Evolutionary conservation across 768 basidiomycete species (phyloP).

Genomic region (Paxillus rubicundulus): DNA sequence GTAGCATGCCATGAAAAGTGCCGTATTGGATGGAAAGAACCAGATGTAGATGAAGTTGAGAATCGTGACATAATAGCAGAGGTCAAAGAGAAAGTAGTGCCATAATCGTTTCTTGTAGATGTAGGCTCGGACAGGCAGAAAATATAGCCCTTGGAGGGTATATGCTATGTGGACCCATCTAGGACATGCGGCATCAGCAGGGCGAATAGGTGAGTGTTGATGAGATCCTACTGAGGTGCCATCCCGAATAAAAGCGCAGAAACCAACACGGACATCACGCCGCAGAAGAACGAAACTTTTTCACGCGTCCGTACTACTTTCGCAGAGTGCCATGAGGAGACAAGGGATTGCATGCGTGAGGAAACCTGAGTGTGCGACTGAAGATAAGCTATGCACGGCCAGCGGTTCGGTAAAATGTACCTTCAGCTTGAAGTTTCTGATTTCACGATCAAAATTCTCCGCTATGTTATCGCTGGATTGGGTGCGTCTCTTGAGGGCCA

Average conservation of each 20-base stretch:
- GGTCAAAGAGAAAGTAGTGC: conserved; percentile 92
- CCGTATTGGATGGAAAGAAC: conserved; percentile 73
- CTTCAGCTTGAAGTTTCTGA: conserved; percentile 84
- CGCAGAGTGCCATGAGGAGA: conserved; percentile 88
- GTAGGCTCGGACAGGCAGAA: conserved; percentile 81
- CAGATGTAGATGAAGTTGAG: conserved; percentile 92
- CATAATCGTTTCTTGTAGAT: conserved; percentile 89
- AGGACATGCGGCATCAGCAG: conserved; percentile 13
- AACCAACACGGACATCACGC: conserved; percentile 85
- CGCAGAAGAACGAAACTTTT: conserved; percentile 89
- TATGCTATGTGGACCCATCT: conserved; percentile 91
- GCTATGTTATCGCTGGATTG: conserved; percentile 59
- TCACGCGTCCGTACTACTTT: conserved; percentile 81
- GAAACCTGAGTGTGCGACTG: conserved; percentile 56
- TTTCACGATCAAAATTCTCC: conserved; percentile 82
- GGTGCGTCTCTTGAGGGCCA: conserved; percentile 64
- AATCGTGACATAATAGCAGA: conserved; percentile 92
- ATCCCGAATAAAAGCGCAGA: conserved; percentile 87
- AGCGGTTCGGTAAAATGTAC: conserved; percentile 37
- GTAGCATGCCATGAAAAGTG: conserved; percentile 89
- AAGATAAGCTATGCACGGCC: conserved; percentile 1
- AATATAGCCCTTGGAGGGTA: conserved; percentile 70
- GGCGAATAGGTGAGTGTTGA: neutral
- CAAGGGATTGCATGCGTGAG: conserved; percentile 71
- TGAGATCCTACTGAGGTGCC: conserved; percentile 65